These are phyloP conservation scores for Acrodontium crateriforme DNA, from an alignment of 2,329 filamentous ascomycete genomes.

Conservation along the genomic window DNA sequence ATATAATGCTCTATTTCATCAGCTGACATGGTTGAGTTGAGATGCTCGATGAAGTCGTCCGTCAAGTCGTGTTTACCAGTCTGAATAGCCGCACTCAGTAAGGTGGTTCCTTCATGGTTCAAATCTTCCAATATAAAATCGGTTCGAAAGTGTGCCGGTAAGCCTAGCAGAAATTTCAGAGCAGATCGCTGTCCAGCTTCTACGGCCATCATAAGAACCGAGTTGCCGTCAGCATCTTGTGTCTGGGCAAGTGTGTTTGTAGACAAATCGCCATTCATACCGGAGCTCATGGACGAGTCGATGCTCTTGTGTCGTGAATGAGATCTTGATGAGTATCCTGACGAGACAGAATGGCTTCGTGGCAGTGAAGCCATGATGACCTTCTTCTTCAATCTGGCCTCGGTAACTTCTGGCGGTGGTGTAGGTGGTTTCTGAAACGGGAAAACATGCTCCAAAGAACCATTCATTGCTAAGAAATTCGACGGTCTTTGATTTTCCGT, in stretches of 20 bases:
- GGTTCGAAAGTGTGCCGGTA: slow-evolving; percentile 62
- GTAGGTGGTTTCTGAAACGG: slow-evolving; percentile 60
- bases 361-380: slow-evolving; percentile 68
- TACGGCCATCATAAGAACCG: slow-evolving; percentile 49
- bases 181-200: slow-evolving; percentile 51
- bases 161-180: slow-evolving; percentile 65
- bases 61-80: slow-evolving; percentile 63
- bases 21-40: slow-evolving; percentile 43
- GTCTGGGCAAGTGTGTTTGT: slow-evolving; percentile 65
- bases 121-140: slow-evolving; percentile 63
- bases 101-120: slow-evolving; percentile 78
- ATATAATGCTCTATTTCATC: slow-evolving; percentile 54
- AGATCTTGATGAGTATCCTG: slow-evolving; percentile 56
- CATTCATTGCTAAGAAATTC: slow-evolving; percentile 24
- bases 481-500: slow-evolving; percentile 2
- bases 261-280: slow-evolving; percentile 73
- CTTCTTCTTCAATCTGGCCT: slow-evolving; percentile 51
- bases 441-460: slow-evolving; percentile 66
- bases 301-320: slow-evolving; percentile 68
- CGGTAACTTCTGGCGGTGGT: slow-evolving; percentile 29
- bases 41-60: slow-evolving; percentile 57
- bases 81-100: slow-evolving; percentile 84
- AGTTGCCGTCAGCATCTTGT: slow-evolving; percentile 58
- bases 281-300: slow-evolving; percentile 46
- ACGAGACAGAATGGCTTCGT: slow-evolving; percentile 75